Evolutionary conservation across 352 stramenopile genomes (phyloP), one percentile per base, ranked within the genome.

Genomic region (Phytophthora agathidicida): DNA sequence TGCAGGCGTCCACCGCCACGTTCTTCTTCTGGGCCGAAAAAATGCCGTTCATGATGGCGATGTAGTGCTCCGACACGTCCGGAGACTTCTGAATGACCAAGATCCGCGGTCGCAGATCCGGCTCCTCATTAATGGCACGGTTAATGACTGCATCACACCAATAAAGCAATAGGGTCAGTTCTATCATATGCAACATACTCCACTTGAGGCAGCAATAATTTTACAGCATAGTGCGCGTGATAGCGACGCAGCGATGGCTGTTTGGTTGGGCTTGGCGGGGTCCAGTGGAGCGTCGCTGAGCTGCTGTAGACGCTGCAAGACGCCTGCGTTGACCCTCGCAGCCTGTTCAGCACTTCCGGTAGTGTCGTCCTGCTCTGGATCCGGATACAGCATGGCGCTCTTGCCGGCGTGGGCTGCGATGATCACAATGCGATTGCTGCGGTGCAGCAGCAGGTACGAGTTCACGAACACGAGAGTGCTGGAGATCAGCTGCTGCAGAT

Each of bases 21-120:
- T 68, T 76, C 61, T 90, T 93, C 69, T 96, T 96, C 57, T 96
- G 86, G 1, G 88, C 88, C 32, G 88, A 94, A 61, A 96, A 96
- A 53, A 94, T 94, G 51, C 74, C 82, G 58, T 96, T 96, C 88
- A 96, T 96, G 67, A 94, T 91, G 10, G 86, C 83, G 43, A 96
- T 96, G 69, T 96, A 96, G 61, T 95, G 86, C 64, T 84, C 77
- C 33, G 88, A 89, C 47, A 94, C 83, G 46, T 96, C 88, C 3
- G 83, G 75, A 11, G 84, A 89, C 49, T 89, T 91, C 46, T 96
- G 86, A 38, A 96, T 62, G 30, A 95, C 75, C 46, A 96, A 70
- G 44, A 96, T 93, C n/a, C 86, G 79, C 20, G 88, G 83, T 17
- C 75, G 80, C 20, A 93, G 46, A 43, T 95, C 83, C 13, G 73